Evolutionary conservation across 83 land plant species (phyloP), one percentile per base, ranked within the genome.

Genomic region (Picea abies): DNA sequence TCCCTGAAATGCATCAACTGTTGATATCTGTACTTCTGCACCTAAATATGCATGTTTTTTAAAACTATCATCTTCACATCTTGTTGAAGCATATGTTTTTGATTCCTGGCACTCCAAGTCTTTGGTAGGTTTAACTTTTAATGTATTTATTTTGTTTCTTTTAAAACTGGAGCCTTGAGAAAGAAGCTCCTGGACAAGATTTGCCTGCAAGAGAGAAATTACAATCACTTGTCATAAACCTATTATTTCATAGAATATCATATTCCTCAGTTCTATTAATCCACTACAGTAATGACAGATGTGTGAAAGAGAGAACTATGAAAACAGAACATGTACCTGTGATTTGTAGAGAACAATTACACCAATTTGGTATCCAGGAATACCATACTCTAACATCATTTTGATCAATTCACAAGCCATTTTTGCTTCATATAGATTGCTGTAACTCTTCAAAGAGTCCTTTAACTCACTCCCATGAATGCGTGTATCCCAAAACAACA

Each of bases 1-100:
- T 44, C 87, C 87, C 60, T 86, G 87, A 83, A 86, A 86, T 76
- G 87, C 85, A 69, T 86, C 87, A n/a, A 86, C 87, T 49, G 87
- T 86, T 14, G 87, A 86, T 56, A 86, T 81, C 63, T 86, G 85
- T 32, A 86, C 77, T 56, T 86, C 80, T 41, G 14, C 76, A 83
- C 84, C 72, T 8, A 70, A 4, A n/a, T 86, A 22, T 56, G 47
- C 85, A 83, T 67, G 56, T 69, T 70, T 81, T 52, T 20, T 65
- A 60, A 20, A 41, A 17, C 52, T 26, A 14, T 10, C 37, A 49
- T 56, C 79, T 77, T 56, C 60, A 77, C 32, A 49, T 44, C 9
- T n/a, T 41, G 3, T 52, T 52, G 79, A 77, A 52, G 20, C 11
- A 14, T 5, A 65, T n/a, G 1, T 23, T 58, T 26, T 49, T 17